These are phyloP conservation scores for Craspedostauros australis DNA, from an alignment of 108 stramenopile genomes.

Conservation along the genomic window DNA sequence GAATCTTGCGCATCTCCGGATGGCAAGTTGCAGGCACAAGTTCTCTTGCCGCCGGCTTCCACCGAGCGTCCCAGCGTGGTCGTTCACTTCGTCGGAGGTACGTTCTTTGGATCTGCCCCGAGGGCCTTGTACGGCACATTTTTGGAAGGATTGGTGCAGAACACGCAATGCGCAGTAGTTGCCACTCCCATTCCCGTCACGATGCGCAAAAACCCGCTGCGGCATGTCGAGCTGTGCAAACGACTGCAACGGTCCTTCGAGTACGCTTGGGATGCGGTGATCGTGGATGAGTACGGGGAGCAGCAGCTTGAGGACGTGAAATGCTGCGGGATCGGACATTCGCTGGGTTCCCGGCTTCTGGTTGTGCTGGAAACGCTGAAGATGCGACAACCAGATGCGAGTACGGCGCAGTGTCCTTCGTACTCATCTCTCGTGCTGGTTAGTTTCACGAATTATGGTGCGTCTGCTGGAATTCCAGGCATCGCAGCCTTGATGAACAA, in stretches of 20 bases:
- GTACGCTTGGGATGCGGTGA: constrained; percentile 49
- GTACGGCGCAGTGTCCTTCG: constrained; percentile 7
- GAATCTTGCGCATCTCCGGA: constrained; percentile 11
- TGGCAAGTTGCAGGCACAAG: constrained; percentile 21
- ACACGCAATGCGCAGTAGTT: constrained; percentile 57
- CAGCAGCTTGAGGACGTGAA: constrained; percentile 36
- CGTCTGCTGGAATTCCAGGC: constrained; percentile 47
- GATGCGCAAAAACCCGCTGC: constrained; percentile 51
- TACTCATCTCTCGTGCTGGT: constrained; percentile 40
- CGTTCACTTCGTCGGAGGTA: constrained; percentile 80
- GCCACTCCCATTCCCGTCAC: constrained; percentile 71
- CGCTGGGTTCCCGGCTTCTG: constrained; percentile 65
- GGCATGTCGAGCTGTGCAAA: constrained; percentile 50
- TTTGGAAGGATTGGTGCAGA: constrained; percentile 47
- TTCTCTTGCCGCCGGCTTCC: constrained; percentile 58
- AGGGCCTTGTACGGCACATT: constrained; percentile 56
- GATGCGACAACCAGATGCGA: neutral
- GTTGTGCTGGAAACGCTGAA: constrained; percentile 48
- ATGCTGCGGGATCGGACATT: constrained; percentile 72
- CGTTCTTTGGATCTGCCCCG: constrained; percentile 72
- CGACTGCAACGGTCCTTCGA: constrained; percentile 48
- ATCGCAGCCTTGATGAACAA: constrained; percentile 23
- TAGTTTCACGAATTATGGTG: constrained; percentile 55
- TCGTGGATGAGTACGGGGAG: constrained; percentile 76
- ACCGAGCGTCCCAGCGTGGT: constrained; percentile 47